A percentile compares a stretch with the other conserved stretches of the same genome.
phyloP scores from a whole-genome alignment of 1,284 basidiomycete species.

The Serendipita sp. region DNA sequence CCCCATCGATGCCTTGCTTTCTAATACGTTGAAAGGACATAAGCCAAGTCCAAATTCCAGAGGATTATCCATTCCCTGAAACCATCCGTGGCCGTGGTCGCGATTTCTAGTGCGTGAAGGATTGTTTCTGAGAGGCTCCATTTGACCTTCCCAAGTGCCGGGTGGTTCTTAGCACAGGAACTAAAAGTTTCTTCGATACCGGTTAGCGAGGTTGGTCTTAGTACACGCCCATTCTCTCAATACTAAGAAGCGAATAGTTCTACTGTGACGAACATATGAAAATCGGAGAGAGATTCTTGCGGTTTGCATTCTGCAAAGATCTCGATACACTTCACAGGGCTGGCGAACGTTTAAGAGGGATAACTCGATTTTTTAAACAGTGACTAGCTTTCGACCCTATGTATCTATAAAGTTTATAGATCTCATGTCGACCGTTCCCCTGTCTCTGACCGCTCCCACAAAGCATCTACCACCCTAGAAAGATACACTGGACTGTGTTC shows the following conservation, averaged over 20 bases:
- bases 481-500: conserved; percentile 36
- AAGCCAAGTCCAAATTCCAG: conserved; percentile 65
- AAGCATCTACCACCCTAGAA: conserved; percentile 55
- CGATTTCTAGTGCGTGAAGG: conserved; percentile 60
- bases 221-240: not conserved
- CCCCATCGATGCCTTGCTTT: not conserved
- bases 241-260: conserved; percentile 38
- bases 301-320: conserved; percentile 93
- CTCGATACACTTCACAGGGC: conserved; percentile 65
- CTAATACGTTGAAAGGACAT: conserved; percentile 47
- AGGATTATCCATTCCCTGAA: conserved; percentile 69
- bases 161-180: conserved; percentile 84
- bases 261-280: conserved; percentile 73
- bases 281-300: conserved; percentile 75
- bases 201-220: conserved; percentile 66
- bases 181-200: conserved; percentile 85
- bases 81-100: conserved; percentile 66
- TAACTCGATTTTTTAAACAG: conserved; percentile 50
- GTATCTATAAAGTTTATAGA: not conserved
- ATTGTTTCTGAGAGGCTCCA: not conserved
- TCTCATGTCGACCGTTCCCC: not conserved
- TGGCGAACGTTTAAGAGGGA: conserved; percentile 56
- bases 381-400: not conserved
- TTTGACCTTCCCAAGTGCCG: conserved; percentile 35
- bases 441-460: conserved; percentile 18